Evolutionary conservation across 2,329 filamentous ascomycete genomes (phyloP).

Genomic region (Fusarium heterosporum): DNA sequence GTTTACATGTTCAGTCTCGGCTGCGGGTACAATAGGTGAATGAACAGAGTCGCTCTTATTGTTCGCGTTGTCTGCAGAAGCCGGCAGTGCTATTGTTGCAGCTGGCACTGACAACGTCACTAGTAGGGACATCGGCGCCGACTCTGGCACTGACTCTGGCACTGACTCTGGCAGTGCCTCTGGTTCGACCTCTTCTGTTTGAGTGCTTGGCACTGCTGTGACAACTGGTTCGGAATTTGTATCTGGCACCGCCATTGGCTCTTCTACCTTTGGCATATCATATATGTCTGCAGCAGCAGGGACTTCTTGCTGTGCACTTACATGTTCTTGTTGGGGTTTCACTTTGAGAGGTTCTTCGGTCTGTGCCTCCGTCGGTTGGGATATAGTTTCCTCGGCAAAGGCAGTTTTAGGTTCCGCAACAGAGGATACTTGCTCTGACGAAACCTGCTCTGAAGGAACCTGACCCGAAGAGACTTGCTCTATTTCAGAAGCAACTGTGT

Average conservation of each 20-base stretch:
- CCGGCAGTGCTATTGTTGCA: constrained; percentile 4
- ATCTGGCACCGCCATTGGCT: constrained; percentile 3
- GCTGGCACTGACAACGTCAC: constrained; percentile 3
- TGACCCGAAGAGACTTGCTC: constrained; percentile 13
- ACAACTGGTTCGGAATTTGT: constrained; percentile 13
- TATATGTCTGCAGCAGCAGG: constrained; percentile 1
- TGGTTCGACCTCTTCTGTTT: background rate
- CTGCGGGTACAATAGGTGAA: constrained; percentile 20
- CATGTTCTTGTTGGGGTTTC: constrained; percentile 32
- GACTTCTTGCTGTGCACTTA: constrained; percentile 20
- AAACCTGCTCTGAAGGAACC: constrained; percentile 4
- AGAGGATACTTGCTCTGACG: constrained; percentile 21
- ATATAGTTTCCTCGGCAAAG: constrained; percentile 29
- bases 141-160: background rate
- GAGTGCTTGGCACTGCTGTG: constrained; percentile 5
- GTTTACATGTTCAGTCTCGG: constrained; percentile 22
- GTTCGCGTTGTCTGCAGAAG: constrained; percentile 5
- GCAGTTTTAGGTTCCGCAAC: constrained; percentile 30
- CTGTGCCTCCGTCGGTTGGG: constrained; percentile 37
- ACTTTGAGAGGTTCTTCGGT: constrained; percentile 34
- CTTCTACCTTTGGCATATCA: background rate
- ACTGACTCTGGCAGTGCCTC: background rate
- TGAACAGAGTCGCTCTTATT: constrained; percentile 22
- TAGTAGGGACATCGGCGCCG: background rate
- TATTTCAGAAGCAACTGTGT: constrained; percentile 12